Conservation (phyloP, 208 protist species). For the Acanthamoeba culbertsoni region DNA sequence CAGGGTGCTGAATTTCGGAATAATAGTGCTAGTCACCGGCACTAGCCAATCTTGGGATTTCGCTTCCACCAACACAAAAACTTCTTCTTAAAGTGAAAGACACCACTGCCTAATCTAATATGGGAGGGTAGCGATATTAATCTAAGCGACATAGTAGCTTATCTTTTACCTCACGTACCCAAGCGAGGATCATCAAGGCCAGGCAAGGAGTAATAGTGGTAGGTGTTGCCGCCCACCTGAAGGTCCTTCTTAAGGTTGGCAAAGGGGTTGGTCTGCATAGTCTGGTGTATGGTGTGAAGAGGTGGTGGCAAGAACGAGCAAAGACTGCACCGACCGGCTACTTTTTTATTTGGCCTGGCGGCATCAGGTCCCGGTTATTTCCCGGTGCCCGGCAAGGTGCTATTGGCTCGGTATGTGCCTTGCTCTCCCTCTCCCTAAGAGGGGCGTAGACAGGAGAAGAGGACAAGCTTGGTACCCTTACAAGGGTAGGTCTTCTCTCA, state of each 20-base stretch:
- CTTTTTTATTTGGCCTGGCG: no score
- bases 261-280: constrained; percentile 43
- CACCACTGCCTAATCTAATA: no score
- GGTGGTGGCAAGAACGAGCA: neutral
- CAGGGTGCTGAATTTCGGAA: no score
- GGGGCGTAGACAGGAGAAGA: no score
- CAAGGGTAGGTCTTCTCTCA: no score
- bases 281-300: neutral
- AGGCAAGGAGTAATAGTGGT: constrained; percentile 55
- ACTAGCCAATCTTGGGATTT: no score
- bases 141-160: neutral
- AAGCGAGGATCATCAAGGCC: constrained; percentile 49
- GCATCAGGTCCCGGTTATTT: no score
- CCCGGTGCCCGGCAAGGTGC: neutral
- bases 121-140: no score
- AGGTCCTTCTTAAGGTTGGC: neutral
- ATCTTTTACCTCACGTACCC: constrained; percentile 3
- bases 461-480: no score
- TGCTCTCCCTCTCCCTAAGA: neutral
- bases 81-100: no score
- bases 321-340: neutral
- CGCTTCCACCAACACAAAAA: no score
- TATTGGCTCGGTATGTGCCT: neutral
- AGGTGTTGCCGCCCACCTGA: constrained; percentile 30
- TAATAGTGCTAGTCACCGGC: no score